phyloP scores from a whole-genome alignment of 2,329 filamentous ascomycete genomes.

The Venturia carpophila region DNA sequence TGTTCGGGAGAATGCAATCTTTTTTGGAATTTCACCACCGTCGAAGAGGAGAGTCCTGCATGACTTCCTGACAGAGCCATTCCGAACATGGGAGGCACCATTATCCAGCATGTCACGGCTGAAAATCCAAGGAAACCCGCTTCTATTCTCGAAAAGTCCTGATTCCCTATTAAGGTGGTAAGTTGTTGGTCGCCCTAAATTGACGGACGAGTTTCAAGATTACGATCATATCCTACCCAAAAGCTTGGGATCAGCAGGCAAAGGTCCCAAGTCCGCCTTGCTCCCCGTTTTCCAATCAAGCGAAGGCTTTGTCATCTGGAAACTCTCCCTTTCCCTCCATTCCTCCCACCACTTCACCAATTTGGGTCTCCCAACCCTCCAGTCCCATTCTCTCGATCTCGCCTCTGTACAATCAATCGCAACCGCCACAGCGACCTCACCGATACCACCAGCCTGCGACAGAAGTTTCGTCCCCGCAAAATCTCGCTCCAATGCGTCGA shows the following conservation, averaged over 20 bases:
- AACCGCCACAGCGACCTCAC: constrained; percentile 26
- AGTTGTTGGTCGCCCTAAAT: neutral
- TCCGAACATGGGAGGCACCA: neutral
- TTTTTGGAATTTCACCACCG: neutral
- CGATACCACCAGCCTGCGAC: constrained; percentile 15
- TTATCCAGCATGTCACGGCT: neutral
- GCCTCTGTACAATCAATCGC: constrained; percentile 21
- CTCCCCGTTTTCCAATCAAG: constrained; percentile 11
- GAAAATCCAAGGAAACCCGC: too few relatives aligned
- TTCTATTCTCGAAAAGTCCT: too few relatives aligned
- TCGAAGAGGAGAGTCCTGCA: neutral
- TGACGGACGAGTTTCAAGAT: neutral
- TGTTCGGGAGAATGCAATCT: neutral
- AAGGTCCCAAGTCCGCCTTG: constrained; percentile 6
- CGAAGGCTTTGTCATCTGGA: constrained; percentile 19
- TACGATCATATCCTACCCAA: neutral
- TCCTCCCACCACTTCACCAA: constrained; percentile 25
- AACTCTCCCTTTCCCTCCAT: constrained; percentile 25
- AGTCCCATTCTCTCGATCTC: constrained; percentile 21
- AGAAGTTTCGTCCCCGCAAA: constrained; percentile 22
- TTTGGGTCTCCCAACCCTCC: constrained; percentile 22
- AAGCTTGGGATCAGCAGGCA: constrained; percentile 2
- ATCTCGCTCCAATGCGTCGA: constrained; percentile 26
- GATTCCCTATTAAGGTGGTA: too few relatives aligned
- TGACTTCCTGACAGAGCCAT: neutral